These are phyloP conservation scores for Yamagishiella unicocca DNA, from an alignment of 139 green algal genomes.

Conservation along the genomic window DNA sequence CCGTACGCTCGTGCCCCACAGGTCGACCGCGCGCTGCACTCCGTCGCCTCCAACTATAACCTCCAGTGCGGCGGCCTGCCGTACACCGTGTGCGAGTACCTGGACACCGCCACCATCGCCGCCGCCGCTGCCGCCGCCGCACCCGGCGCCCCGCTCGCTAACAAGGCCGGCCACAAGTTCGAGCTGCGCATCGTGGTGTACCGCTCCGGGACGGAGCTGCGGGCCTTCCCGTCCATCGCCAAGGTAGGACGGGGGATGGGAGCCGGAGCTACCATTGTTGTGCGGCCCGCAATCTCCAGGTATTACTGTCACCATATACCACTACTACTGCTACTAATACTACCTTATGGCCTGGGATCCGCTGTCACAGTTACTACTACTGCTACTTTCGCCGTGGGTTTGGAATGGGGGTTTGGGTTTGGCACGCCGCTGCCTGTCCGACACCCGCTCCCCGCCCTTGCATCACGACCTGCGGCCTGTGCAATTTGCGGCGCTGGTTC, in stretches of 20 bases:
- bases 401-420: too few relatives aligned
- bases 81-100: slow-evolving; percentile 53
- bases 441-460: too few relatives aligned
- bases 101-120: slow-evolving; percentile 47
- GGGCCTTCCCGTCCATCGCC: slow-evolving; percentile 55
- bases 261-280: background rate
- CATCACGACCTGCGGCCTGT: too few relatives aligned
- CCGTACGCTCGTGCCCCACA: background rate
- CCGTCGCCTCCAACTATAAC: slow-evolving; percentile 47
- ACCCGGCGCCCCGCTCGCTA: background rate
- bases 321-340: too few relatives aligned
- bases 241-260: slow-evolving; percentile 23
- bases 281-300: too few relatives aligned
- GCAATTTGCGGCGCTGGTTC: too few relatives aligned
- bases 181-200: slow-evolving; percentile 58
- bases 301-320: too few relatives aligned
- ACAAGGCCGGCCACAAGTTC: slow-evolving; percentile 55
- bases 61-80: slow-evolving; percentile 52
- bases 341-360: too few relatives aligned
- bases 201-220: slow-evolving; percentile 37
- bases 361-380: too few relatives aligned
- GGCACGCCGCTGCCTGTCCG: too few relatives aligned
- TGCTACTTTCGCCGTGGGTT: too few relatives aligned
- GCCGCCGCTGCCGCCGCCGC: too few relatives aligned
- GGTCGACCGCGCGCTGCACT: slow-evolving; percentile 37